These are phyloP conservation scores for Thalassiosira exigua DNA, from an alignment of 352 stramenopile species.

Conservation along the genomic window DNA sequence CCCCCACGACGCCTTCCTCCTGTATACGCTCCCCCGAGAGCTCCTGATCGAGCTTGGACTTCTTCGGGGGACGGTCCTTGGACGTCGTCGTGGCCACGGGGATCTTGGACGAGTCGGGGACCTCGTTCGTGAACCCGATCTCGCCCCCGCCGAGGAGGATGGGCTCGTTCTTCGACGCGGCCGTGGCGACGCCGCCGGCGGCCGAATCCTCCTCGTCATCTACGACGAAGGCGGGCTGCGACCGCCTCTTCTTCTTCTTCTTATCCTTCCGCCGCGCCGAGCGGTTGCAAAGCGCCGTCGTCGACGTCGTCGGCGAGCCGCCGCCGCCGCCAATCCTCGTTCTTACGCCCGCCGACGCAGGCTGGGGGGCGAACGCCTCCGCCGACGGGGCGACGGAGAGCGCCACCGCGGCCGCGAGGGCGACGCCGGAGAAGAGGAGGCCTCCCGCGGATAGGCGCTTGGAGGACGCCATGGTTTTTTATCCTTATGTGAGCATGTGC, in stretches of 20 bases:
- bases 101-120: slow-evolving; percentile 44
- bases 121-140: slow-evolving; percentile 34
- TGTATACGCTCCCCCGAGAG: slow-evolving; percentile 43
- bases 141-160: slow-evolving; percentile 51
- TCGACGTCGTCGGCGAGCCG: background rate
- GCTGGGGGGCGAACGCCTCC: slow-evolving; percentile 24
- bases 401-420: slow-evolving; percentile 31
- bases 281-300: slow-evolving; percentile 31
- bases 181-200: background rate
- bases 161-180: slow-evolving; percentile 25
- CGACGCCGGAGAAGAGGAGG: slow-evolving; percentile 44
- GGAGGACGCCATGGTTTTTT: slow-evolving; percentile 31
- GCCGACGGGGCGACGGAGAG: slow-evolving; percentile 20
- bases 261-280: slow-evolving; percentile 20
- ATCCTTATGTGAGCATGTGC: no score
- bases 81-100: slow-evolving; percentile 36
- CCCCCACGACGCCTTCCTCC: slow-evolving; percentile 50
- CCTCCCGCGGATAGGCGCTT: slow-evolving; percentile 27
- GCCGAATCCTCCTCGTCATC: slow-evolving; percentile 27
- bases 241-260: slow-evolving; percentile 55
- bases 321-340: background rate
- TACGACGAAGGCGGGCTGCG: slow-evolving; percentile 25
- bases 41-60: slow-evolving; percentile 58
- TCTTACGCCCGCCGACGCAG: background rate
- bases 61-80: slow-evolving; percentile 9